Evolutionary conservation across 2,329 filamentous ascomycete genomes (phyloP).

Genomic region (Colletotrichum sp.): DNA sequence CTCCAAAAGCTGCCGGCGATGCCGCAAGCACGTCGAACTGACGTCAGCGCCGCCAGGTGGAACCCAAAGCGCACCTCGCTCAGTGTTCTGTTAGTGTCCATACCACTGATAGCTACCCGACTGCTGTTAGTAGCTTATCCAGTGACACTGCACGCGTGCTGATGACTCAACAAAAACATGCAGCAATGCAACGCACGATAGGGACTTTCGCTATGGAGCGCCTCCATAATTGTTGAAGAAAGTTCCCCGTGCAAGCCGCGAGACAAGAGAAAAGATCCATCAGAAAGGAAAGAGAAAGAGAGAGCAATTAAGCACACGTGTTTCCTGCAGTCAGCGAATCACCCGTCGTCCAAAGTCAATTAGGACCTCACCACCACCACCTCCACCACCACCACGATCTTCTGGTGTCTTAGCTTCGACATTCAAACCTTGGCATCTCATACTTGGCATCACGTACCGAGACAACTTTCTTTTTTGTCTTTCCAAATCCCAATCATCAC

Average conservation of each 20-base stretch:
- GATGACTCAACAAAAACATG: slow-evolving; percentile 11
- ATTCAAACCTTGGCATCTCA: not conserved
- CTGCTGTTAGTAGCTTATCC: not conserved
- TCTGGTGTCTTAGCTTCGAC: not conserved
- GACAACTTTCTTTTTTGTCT: not conserved
- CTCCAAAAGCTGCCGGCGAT: not conserved
- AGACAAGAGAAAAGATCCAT: not conserved
- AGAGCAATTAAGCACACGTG: not conserved
- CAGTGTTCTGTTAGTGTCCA: not conserved
- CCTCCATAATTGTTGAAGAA: not conserved
- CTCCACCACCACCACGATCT: not conserved
- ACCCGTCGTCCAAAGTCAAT: not conserved
- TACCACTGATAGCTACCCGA: not conserved
- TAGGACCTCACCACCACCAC: not conserved
- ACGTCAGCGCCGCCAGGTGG: slow-evolving; percentile 9
- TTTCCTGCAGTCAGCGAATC: not conserved
- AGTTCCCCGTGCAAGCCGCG: not conserved
- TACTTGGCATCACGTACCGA: not conserved
- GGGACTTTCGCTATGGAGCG: not conserved
- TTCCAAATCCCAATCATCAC: slow-evolving; percentile 3
- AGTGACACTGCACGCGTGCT: not conserved
- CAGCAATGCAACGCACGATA: not conserved
- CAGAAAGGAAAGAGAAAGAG: not conserved
- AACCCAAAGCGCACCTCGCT: not conserved
- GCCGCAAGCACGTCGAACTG: slow-evolving; percentile 1